phyloP scores from a whole-genome alignment of 2,329 filamentous ascomycete genomes.

The Colletotrichum higginsianum region DNA sequence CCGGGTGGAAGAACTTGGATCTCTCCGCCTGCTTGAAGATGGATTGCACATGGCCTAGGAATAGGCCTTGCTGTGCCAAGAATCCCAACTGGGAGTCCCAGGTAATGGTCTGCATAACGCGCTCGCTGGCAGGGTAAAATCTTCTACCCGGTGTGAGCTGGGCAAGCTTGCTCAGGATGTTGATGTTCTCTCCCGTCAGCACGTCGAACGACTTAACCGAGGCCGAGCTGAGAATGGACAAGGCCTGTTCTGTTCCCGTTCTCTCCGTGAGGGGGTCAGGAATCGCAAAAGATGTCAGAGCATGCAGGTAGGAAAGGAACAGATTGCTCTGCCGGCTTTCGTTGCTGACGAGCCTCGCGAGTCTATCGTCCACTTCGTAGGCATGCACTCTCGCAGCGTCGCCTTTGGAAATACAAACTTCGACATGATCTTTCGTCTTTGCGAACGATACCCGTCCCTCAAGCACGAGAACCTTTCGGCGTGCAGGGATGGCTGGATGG shows the following conservation, averaged over 20 bases:
- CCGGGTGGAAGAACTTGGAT: conserved; percentile 11
- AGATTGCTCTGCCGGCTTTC: conserved; percentile 67
- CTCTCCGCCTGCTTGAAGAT: conserved; percentile 52
- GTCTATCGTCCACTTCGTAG: conserved; percentile 63
- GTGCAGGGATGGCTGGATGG: conserved; percentile 56
- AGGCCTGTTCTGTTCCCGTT: conserved; percentile 70
- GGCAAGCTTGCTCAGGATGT: conserved; percentile 56
- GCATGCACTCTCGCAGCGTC: conserved; percentile 50
- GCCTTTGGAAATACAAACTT: conserved; percentile 52
- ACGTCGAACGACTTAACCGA: conserved; percentile 62
- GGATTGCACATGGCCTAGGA: conserved; percentile 52
- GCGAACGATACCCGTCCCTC: conserved; percentile 38
- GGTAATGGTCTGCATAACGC: conserved; percentile 62
- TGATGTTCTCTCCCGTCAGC: conserved; percentile 54
- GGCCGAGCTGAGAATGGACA: conserved; percentile 64
- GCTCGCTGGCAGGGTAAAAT: conserved; percentile 60
- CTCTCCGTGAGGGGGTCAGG: conserved; percentile 62
- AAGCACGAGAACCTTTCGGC: conserved; percentile 48
- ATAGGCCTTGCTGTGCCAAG: conserved; percentile 62
- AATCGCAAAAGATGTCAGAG: conserved; percentile 66
- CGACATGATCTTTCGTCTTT: conserved; percentile 49
- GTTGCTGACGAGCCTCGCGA: conserved; percentile 66
- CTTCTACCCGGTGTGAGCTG: conserved; percentile 57
- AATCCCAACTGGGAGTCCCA: conserved; percentile 59
- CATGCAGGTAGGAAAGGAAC: conserved; percentile 66